Evolutionary conservation across 164 flowering plant species (phyloP).

Genomic region (Echeveria elegans): DNA sequence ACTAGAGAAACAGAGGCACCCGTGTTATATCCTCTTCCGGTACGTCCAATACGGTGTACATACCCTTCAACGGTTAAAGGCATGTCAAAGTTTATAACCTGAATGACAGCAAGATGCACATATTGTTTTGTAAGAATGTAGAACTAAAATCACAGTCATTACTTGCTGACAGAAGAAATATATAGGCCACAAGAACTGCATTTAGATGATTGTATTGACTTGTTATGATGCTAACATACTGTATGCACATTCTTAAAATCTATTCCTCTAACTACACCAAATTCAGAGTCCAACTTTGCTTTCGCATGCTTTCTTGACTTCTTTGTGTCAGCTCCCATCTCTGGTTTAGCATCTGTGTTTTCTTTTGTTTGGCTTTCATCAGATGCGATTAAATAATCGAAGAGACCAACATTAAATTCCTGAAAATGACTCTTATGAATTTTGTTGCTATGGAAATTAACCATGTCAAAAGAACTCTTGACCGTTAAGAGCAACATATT

Average conservation of each 20-base stretch:
- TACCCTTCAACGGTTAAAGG: slow-evolving; percentile 69
- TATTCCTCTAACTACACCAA: slow-evolving; percentile 94
- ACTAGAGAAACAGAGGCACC: slow-evolving; percentile 91
- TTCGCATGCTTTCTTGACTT: slow-evolving; percentile 49
- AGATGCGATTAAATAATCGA: slow-evolving; percentile 88
- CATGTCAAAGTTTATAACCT: slow-evolving; percentile 95
- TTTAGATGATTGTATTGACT: no score
- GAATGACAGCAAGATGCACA: slow-evolving; percentile 10
- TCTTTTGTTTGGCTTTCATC: slow-evolving; percentile 56
- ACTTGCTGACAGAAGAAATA: background rate
- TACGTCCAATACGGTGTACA: slow-evolving; percentile 94
- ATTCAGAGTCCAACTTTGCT: slow-evolving; percentile 68
- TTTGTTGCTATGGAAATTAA: background rate
- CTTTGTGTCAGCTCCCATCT: slow-evolving; percentile 23
- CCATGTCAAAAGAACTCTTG: background rate
- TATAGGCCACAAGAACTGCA: background rate
- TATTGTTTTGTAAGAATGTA: background rate
- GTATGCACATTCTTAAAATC: slow-evolving; percentile 95
- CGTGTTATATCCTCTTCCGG: slow-evolving; percentile 84
- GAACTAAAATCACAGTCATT: background rate
- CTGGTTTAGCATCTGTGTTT: slow-evolving; percentile 33
- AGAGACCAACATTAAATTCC: slow-evolving; percentile 96
- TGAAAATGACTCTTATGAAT: slow-evolving; percentile 19
- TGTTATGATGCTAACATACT: slow-evolving; percentile 28
- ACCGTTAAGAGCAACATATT: background rate